Evolutionary conservation across 495 filamentous ascomycete genomes (phyloP), one percentile per base, ranked within the genome.

Genomic region (Amphirosellinia nigrospora): DNA sequence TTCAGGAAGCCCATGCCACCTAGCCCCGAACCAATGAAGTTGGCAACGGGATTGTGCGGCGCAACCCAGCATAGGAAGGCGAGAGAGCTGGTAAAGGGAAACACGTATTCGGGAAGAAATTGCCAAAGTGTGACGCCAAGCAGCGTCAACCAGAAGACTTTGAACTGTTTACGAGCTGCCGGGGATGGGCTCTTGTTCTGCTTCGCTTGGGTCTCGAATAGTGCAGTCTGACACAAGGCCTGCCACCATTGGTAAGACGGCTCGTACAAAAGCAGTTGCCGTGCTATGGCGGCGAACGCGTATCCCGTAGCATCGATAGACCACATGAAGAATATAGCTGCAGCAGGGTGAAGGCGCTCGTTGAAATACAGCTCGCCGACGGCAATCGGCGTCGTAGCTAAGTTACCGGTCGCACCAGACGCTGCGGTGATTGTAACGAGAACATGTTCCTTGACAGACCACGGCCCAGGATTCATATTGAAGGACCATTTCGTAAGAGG

Each of bases 41-140:
- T 89, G 72, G 85, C 86, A 3, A 85, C 79, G 8, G 80, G 74
- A 70, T 87, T 88, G 21, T 80, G 79, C 9, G 86, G 86, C 8
- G 87, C 86, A 16, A 89, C 85, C 87, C 87, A 88, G 78, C 87
- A 89, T n/a, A 89, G 80, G 61, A 88, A 88, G 3, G 87, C 85
- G 13, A 89, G 78, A 0, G 87, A 89, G n/a, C 81, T 84, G 15
- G 85, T 74, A 67, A 88, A 84, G 0, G 86, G 86, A 69, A 89
- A 89, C 16, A 84, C 81, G 55, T 84, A 88, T 69, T 89, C 86
- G 4, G 86, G 87, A 2, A 89, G 77, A 67, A 89, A 89, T 64
- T 89, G 86, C 87, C 87, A 89, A 1, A 87, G 68, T 0, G 82
- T 85, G 73, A 86, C 80, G 11, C 81, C 86, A 1, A 83, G 55